Evolutionary conservation across 306 rosid genomes (phyloP), one percentile per base, ranked within the genome.

Genomic region (Sechiopsis laciniata): DNA sequence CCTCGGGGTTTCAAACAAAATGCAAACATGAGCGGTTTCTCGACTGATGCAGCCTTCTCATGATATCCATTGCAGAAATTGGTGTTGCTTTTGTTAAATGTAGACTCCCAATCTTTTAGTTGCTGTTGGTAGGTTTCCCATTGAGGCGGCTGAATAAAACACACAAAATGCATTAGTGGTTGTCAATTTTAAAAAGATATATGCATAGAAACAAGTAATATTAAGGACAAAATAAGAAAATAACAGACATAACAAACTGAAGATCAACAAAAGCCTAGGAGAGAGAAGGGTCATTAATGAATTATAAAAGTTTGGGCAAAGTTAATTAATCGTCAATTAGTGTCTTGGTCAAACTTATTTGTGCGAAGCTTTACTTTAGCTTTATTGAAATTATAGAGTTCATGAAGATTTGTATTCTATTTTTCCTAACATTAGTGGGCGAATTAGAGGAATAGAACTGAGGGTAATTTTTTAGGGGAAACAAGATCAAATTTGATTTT

Each of bases 1-100:
- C 97, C 99, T 77, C 96, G 84, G 56, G 99, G 99, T 83, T 91
- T 95, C 83, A 89, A 72, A 83, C 99, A 95, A 78, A 95, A 95
- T 19, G 99, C 99, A 80, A 81, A 89, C 95, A 91, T 89, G 53
- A 85, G 87, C 5, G 99, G 97, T 87, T 95, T 95, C 83, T 91
- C 97, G 78, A 79, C 51, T 78, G 82, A 55, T 61, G 84, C 81
- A 73, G 68, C 79, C 84, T 80, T 88, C 63, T 79, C 85, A 29
- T 40, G 81, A 73, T 73, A 77, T 60, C 95, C 97, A 74, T 83
- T 83, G 63, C 83, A 53, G 48, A 70, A 67, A 69, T 72, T 66
- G 56, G 55, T 40, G 75, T 24, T 79, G 83, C 61, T 83, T 83
- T 89, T 91, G 61, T 74, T 80, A 79, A 77, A 72, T 20, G 84